Base-by-base conservation (phyloP, 78 protist species). In the Chrysochromulina parva region DNA sequence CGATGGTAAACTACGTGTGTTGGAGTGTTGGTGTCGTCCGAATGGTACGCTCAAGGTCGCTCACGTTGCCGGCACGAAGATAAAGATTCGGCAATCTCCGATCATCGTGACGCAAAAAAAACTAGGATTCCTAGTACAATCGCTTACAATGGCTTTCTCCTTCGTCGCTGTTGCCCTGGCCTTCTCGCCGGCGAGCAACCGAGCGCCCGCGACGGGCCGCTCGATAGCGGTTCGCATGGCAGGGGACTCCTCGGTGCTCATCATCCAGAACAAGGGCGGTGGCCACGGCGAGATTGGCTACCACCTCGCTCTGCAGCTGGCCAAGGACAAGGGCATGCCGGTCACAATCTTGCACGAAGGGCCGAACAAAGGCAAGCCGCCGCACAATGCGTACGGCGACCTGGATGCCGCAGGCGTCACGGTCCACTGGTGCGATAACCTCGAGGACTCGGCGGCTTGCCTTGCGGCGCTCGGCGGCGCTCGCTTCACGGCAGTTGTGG, bases 261-360 rank as follows among this genome's bases (percentile, higher is more conserved):
- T 84, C 73, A 11, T 84, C 50, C 88, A 84, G 58, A 84, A 84
- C 88, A 84, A 84, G 26, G 88, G 88, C 5, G 88, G 88, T 71
- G 88, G 88, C 67, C 88, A 84, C 54, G 88, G 88, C 47, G 88
- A 84, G 71, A 58, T 19, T 65, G 71, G 78, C 48, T 69, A 26
- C 78, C 78, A 69, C 78, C 78, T 69, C 78, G 85, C 85, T 53
- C 59, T 50, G 55, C 62, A 78, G 58, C 85, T 78, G 67, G 60
- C 1, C 19, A 13, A n/a, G 11, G 9, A 57, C 7, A 38, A 38
- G 0, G 66, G 66, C 19, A 3, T 24, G 16, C 57, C 6, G 22
- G 88, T 84, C 50, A 84, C 88, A 16, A 28, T 84, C n/a, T 50
- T 84, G 24, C 74, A 58, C 47, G 88, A 84, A 20, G 73, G 55